These are phyloP conservation scores for Lumnitzera racemosa DNA, from an alignment of 345 rosid species.

Conservation along the genomic window DNA sequence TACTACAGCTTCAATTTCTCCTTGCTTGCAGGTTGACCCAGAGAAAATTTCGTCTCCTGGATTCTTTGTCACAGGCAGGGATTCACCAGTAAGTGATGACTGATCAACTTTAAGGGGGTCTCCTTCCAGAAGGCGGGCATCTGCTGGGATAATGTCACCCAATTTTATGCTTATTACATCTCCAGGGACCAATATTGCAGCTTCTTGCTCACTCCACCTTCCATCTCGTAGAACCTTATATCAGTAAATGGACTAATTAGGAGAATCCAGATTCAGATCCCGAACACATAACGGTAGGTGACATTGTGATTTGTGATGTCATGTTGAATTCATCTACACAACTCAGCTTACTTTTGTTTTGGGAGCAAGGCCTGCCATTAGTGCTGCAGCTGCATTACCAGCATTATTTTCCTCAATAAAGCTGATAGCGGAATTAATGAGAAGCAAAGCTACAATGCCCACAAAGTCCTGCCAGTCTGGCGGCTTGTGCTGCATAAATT, in stretches of 20 bases:
- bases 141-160: constrained; percentile 82
- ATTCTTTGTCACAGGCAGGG: constrained; percentile 63
- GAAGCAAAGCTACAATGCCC: constrained; percentile 57
- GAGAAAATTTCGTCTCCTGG: constrained; percentile 76
- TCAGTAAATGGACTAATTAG: background rate
- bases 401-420: constrained; percentile 82
- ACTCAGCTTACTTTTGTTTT: constrained; percentile 46
- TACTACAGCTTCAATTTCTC: constrained; percentile 81
- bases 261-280: background rate
- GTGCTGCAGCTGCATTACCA: constrained; percentile 87
- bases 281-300: too few species aligned
- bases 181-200: constrained; percentile 68
- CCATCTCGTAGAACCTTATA: constrained; percentile 68
- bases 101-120: constrained; percentile 79
- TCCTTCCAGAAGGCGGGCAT: constrained; percentile 79
- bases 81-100: constrained; percentile 78
- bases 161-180: constrained; percentile 71
- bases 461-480: constrained; percentile 90
- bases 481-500: constrained; percentile 52
- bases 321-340: background rate
- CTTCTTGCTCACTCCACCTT: constrained; percentile 71
- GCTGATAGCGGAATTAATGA: constrained; percentile 77
- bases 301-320: too few species aligned
- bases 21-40: constrained; percentile 85
- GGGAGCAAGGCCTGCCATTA: constrained; percentile 68